A percentile compares a stretch with the other conserved stretches of the same genome.
phyloP scores from a whole-genome alignment of 805 yeast species.

The Candida pseudofarinosa region DNA sequence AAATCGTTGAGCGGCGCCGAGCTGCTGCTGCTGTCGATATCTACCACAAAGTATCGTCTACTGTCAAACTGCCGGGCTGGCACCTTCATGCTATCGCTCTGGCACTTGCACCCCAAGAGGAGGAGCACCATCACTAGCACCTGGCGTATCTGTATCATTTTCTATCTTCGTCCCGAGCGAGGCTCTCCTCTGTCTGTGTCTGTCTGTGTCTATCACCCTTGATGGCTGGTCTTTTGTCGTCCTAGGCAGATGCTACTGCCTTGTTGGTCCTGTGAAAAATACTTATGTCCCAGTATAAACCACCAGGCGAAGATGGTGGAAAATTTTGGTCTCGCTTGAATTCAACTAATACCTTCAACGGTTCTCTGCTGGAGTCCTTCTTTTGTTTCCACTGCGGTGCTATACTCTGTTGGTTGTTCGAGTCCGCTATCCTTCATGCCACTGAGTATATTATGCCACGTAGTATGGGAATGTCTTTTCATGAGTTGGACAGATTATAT shows the following conservation, averaged over 20 bases:
- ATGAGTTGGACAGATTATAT: not conserved
- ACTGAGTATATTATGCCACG: not conserved
- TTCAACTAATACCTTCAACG: too few species aligned
- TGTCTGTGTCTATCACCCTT: too few species aligned
- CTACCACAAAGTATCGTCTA: conserved; percentile 61
- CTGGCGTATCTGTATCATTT: not conserved
- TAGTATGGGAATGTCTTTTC: not conserved
- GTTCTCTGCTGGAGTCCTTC: too few species aligned
- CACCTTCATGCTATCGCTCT: conserved; percentile 4
- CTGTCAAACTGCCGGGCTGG: conserved; percentile 42
- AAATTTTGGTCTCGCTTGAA: too few species aligned
- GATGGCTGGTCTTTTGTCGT: too few species aligned
- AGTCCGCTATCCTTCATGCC: not conserved
- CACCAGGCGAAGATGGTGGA: too few species aligned
- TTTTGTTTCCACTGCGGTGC: not conserved
- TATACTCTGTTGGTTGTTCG: not conserved
- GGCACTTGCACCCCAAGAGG: conserved; percentile 4
- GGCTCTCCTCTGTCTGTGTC: too few species aligned
- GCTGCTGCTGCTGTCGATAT: conserved; percentile 34
- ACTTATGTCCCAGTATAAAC: too few species aligned
- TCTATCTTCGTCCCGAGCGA: too few species aligned
- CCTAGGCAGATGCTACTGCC: too few species aligned
- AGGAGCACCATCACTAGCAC: conserved; percentile 2
- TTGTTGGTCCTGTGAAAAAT: too few species aligned
- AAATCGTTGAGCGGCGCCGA: conserved; percentile 32